Evolutionary conservation across 2,329 filamentous ascomycete species (phyloP), one percentile per base, ranked within the genome.

Genomic region (Aspergillus latus): DNA sequence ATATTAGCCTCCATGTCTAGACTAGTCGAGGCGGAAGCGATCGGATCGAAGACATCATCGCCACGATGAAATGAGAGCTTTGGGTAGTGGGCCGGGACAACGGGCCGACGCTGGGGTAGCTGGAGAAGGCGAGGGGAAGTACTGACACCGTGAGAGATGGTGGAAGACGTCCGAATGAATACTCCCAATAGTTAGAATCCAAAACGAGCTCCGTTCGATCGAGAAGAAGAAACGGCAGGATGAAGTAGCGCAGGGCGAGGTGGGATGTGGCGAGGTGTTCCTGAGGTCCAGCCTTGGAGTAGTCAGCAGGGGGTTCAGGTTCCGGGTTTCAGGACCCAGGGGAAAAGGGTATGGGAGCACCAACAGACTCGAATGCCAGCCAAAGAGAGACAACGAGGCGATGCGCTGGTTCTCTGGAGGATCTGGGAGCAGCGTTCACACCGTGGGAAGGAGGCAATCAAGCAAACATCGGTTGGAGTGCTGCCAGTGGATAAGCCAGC

Each of bases 401-500:
- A 49, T 52, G 49, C 49, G 58, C 49, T 52, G 52, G 28, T 21
- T 37, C 43, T 49, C 11, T 30, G 52, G 46, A 48, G 29, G 34
- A 32, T 51, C 52, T 43, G 43, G 16, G 39, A 26, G 44, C 29
- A 16, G 39, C 15, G 34, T 39, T 34, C 21, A 32, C 32, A 47
- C 36, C 7, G 34, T 37, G 47, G 45, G 46, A 45, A n/a, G 40
- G 53, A 44, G 32, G 10, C n/a, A 52, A 39, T 32, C 40, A 42
- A 44, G 30, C 46, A 43, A 21, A 44, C 40, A 57, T 32, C 59
- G 40, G 42, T n/a, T 28, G 21, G 39, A 34, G 21, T 13, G 49
- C 26, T 28, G 59, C 26, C 51, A 60, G 60, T 68, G 64, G 62
- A 62, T 62, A 58, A 59, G 61, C 63, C 67, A 65, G 64, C 62